phyloP scores from a whole-genome alignment of 2,329 filamentous ascomycete species.

The Bertia moriformis region DNA sequence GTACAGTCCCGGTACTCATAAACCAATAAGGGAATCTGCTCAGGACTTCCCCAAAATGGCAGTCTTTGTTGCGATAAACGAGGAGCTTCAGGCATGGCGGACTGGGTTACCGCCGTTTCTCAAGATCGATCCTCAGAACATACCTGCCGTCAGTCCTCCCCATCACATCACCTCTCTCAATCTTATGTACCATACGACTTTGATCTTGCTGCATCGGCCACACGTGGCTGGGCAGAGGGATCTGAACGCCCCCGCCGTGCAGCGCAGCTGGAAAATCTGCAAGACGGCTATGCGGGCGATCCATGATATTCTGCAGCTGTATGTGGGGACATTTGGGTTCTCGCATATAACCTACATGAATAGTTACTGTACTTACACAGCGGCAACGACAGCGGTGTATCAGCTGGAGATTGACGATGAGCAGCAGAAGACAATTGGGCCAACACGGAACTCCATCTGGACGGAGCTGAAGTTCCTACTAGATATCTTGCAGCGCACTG shows the following conservation, averaged over 20 bases:
- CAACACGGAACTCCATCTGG: too few species aligned
- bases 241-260: neutral
- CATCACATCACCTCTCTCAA: neutral
- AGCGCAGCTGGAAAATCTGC: too few species aligned
- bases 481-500: neutral
- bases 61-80: neutral
- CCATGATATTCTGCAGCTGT: neutral
- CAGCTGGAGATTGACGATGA: neutral
- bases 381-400: neutral
- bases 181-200: neutral
- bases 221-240: neutral
- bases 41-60: neutral
- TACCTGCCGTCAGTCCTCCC: neutral
- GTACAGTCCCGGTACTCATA: neutral
- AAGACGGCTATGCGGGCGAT: too few species aligned
- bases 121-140: neutral
- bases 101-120: neutral
- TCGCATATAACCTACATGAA: neutral
- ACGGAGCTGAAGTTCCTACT: neutral
- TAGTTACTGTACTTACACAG: neutral
- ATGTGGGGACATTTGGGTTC: neutral
- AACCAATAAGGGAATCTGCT: too few species aligned
- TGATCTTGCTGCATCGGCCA: neutral
- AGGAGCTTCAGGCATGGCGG: neutral
- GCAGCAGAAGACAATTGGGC: neutral